Conservation (phyloP, 495 filamentous ascomycete genomes). For the Aspergillus bridgeri region DNA sequence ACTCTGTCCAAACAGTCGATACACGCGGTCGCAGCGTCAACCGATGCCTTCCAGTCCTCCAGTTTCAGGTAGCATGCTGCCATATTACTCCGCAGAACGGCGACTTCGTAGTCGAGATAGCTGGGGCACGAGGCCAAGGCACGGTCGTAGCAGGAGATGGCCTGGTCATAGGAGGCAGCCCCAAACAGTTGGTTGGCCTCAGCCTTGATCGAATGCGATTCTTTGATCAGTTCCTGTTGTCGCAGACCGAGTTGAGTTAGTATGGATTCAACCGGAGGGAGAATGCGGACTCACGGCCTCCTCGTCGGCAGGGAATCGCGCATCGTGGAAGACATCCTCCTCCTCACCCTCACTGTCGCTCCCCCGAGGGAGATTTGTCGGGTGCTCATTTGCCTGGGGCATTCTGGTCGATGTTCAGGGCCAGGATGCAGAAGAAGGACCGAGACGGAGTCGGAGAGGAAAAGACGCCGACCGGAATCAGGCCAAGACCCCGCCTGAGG, state of each 20-base stretch:
- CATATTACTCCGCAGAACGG: slow-evolving; percentile 83
- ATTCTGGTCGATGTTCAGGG: slow-evolving; percentile 10
- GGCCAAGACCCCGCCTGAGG: too few relatives aligned
- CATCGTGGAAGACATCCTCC: slow-evolving; percentile 47
- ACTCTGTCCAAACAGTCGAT: slow-evolving; percentile 68
- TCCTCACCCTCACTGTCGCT: slow-evolving; percentile 31
- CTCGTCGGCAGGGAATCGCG: slow-evolving; percentile 68
- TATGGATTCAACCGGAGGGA: neutral
- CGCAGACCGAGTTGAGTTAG: neutral
- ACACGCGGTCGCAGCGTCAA: slow-evolving; percentile 68
- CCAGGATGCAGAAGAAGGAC: too few relatives aligned
- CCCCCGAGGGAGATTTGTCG: slow-evolving; percentile 13
- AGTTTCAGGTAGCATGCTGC: slow-evolving; percentile 88
- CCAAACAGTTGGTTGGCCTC: slow-evolving; percentile 77
- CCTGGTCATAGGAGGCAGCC: slow-evolving; percentile 68
- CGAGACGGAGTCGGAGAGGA: too few relatives aligned
- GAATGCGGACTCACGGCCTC: slow-evolving; percentile 57
- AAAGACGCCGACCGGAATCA: too few relatives aligned
- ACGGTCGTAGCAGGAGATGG: slow-evolving; percentile 85
- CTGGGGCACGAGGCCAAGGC: slow-evolving; percentile 78
- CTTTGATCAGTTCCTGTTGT: slow-evolving; percentile 62
- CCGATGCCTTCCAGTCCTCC: slow-evolving; percentile 79
- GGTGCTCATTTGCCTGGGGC: neutral
- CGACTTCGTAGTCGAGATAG: slow-evolving; percentile 87
- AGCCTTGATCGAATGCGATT: slow-evolving; percentile 71